Evolutionary conservation across 75 land plant species (phyloP), one percentile per base, ranked within the genome.

Genomic region (Chamaecyparis obtusa): DNA sequence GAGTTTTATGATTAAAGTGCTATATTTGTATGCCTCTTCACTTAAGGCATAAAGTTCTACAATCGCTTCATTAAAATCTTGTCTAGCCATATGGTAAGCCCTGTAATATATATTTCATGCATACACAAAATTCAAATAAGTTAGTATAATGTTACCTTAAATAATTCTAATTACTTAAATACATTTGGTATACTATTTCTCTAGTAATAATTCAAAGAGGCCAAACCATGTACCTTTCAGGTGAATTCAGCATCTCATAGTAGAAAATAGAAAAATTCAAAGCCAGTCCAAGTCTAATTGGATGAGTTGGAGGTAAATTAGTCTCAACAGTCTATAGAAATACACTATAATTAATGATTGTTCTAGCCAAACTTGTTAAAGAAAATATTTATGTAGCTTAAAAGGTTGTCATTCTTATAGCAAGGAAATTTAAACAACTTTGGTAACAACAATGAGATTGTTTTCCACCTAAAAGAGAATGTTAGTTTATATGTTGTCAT

Each of bases 21-120:
- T 92, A 76, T 92, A 92, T 77, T 92, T 91, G 89, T 92, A 92
- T 1, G 93, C 89, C 36, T 92, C 93, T 88, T 92, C 93, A 64
- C 93, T 91, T 33, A 92, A 86, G 14, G 88, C 86, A 41, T 92
- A 92, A 87, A 92, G 90, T 76, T 92, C 93, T 21, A 91, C 91
- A 54, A 92, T 91, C 1, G 93, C 93, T 85, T 91, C 93, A 85
- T 92, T 91, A 87, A 92, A 91, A 19, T 92, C 90, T 88, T 89
- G 91, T 85, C 87, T 92, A 1, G 93, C 93, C 36, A 92, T 76
- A 81, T 89, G 90, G 76, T 91, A 91, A 19, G 93, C 93, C 85
- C 93, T 90, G 89, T 37, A 84, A 49, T 33, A n/a, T 76, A 88
- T 33, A 15, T 57, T 11, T 60, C 24, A 19, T 56, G 44, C 36